Base-by-base conservation (phyloP, 768 basidiomycete genomes). In the Tricholoma terreum region DNA sequence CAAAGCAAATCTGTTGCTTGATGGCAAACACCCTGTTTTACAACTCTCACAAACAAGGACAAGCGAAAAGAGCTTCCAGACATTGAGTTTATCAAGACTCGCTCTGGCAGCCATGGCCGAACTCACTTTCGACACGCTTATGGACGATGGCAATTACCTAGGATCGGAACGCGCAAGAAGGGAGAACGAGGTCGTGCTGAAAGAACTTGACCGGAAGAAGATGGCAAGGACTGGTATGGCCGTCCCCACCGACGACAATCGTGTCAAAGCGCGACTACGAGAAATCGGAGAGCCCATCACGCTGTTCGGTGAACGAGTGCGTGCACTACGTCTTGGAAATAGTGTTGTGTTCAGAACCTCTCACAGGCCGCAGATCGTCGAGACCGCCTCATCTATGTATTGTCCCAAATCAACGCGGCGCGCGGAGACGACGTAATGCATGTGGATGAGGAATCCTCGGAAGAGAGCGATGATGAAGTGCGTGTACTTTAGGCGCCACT, bases 201-300 rank as follows among this genome's bases (percentile, higher is more conserved):
- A 93, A 68, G 94, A 97, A 72, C 85, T 99, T n/a, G 97, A 99
- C 69, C 84, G 95, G 62, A 97, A 96, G 81, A 97, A 97, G 80
- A 89, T 93, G 66, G 90, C 95, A 11, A 82, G 97, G 61, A 87
- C 80, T 58, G 46, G 46, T 49, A 84, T 98, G 75, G 97, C 95
- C 6, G 94, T 98, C 9, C 97, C 97, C 7, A 99, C 97, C 6
- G 96, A 98, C 72, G 97, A 98, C 73, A 89, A 85, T 66, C 87
- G 90, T 62, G 97, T 99, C 66, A 90, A 89, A 69, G 86, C 88
- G 36, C 81, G 92, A 56, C 79, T 99, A 57, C 80, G 97, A 56
- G 93, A 96, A 74, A 87, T 97, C 64, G 95, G 93, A 36, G 93
- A 99, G 71, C 97, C 97, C 36, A 95, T 98, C 66, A 98, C 95